These are phyloP conservation scores for Exophiala calicioides DNA, from an alignment of 2,329 filamentous ascomycete species.

Conservation along the genomic window DNA sequence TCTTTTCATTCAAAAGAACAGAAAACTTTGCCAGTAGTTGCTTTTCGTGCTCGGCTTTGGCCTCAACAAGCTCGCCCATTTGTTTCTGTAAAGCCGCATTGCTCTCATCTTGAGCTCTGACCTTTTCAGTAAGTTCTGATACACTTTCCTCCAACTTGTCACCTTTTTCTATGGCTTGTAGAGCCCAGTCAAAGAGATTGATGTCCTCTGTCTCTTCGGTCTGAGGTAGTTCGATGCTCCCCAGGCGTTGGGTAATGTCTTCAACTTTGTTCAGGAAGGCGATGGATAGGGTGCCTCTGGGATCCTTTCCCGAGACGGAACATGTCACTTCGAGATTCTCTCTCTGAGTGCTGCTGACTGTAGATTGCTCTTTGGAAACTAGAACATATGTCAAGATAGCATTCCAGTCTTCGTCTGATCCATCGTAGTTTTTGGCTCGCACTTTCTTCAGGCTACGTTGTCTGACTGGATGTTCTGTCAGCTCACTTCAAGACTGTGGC, in stretches of 20 bases:
- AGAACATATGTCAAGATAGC: conserved; percentile 40
- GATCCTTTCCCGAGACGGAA: conserved; percentile 30
- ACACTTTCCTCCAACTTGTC: conserved; percentile 45
- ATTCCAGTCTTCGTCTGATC: conserved; percentile 45
- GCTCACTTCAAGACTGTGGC: neutral
- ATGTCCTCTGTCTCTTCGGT: conserved; percentile 57
- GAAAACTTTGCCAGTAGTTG: conserved; percentile 60
- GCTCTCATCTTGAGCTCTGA: conserved; percentile 49
- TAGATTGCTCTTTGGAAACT: conserved; percentile 17
- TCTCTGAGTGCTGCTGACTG: conserved; percentile 11
- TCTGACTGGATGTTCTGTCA: conserved; percentile 36
- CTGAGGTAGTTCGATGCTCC: conserved; percentile 53
- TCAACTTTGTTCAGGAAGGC: conserved; percentile 46
- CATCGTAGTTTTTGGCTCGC: conserved; percentile 46
- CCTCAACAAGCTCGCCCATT: conserved; percentile 58
- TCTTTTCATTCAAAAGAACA: conserved; percentile 63
- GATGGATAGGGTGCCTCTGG: conserved; percentile 39
- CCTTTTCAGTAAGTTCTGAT: conserved; percentile 43
- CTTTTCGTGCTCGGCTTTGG: conserved; percentile 59
- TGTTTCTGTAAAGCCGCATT: conserved; percentile 55
- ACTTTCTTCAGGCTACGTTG: conserved; percentile 40
- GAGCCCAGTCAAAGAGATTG: conserved; percentile 59
- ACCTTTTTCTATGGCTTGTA: conserved; percentile 49
- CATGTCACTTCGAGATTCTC: conserved; percentile 24
- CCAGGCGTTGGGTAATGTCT: conserved; percentile 59